Percentiles rank a stretch among this genome's conserved stretches.
Evolutionary conservation across 1,284 basidiomycete genomes (phyloP).

Genomic region (Tylopilus sp.): DNA sequence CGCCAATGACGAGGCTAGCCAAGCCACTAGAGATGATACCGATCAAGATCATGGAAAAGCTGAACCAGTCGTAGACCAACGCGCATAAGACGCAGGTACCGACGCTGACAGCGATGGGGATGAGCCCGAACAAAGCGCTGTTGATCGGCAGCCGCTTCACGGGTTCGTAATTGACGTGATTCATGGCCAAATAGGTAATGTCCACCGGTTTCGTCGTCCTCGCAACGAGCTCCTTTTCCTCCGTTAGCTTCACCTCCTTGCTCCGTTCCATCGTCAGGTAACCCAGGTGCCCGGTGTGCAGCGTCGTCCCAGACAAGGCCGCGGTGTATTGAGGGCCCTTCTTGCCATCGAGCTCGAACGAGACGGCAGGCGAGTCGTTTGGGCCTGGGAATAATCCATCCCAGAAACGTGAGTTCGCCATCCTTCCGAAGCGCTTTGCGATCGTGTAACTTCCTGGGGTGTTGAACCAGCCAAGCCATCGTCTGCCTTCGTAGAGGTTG

Average conservation of each 20-base stretch:
- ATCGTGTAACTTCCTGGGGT: slow-evolving; percentile 31
- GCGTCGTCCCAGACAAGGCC: slow-evolving; percentile 11
- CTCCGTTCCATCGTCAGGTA: slow-evolving; percentile 20
- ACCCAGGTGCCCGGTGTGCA: slow-evolving; percentile 26
- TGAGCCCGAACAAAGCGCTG: neutral
- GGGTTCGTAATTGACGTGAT: neutral
- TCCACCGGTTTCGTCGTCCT: slow-evolving; percentile 7
- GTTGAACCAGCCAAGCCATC: slow-evolving; percentile 36
- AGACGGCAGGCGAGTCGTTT: slow-evolving; percentile 17
- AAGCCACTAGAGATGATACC: neutral
- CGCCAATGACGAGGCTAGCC: neutral
- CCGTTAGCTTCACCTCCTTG: neutral
- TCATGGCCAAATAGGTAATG: neutral
- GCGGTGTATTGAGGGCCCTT: slow-evolving; percentile 25
- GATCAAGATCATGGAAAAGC: neutral
- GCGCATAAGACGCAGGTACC: neutral
- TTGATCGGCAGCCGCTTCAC: neutral
- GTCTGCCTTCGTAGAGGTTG: slow-evolving; percentile 24
- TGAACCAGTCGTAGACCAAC: neutral
- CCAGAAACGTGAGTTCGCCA: slow-evolving; percentile 31
- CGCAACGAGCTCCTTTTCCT: slow-evolving; percentile 4
- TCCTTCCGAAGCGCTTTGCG: slow-evolving; percentile 27
- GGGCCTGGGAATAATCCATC: slow-evolving; percentile 30
- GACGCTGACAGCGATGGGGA: neutral
- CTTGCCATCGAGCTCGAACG: slow-evolving; percentile 30